Evolutionary conservation across 2,329 filamentous ascomycete genomes (phyloP).

Genomic region (Albophoma yamanashiensis): DNA sequence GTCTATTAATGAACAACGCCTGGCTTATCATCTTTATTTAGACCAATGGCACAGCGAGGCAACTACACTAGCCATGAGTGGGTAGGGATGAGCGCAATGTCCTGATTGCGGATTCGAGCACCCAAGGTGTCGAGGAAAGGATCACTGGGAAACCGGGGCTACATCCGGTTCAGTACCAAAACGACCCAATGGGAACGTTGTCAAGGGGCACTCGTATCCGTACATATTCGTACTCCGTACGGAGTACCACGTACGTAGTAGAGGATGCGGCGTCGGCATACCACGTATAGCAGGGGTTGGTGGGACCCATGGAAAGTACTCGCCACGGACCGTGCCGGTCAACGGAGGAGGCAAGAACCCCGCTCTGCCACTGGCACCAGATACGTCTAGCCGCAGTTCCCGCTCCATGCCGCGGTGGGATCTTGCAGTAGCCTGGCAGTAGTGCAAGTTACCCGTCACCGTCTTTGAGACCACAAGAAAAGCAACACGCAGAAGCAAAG

Average conservation of each 20-base stretch:
- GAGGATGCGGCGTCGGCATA: no score
- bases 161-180: neutral
- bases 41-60: neutral
- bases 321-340: neutral
- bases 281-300: no score
- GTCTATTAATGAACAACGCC: neutral
- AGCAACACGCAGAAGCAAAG: neutral
- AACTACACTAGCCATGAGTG: neutral
- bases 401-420: no score
- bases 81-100: neutral
- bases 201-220: no score
- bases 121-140: neutral
- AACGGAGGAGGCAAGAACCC: neutral
- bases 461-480: neutral
- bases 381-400: neutral
- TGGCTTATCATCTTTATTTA: neutral
- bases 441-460: neutral
- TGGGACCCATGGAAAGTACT: no score
- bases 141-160: neutral
- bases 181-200: neutral
- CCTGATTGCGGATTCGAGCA: no score
- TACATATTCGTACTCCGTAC: no score
- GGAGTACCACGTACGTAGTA: no score
- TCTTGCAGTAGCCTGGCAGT: neutral
- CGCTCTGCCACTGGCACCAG: neutral